A percentile compares a stretch with the other conserved stretches of the same genome.
These are phyloP conservation scores for Dryas drummondii DNA, from an alignment of 306 rosid genomes.

Conservation along the genomic window DNA sequence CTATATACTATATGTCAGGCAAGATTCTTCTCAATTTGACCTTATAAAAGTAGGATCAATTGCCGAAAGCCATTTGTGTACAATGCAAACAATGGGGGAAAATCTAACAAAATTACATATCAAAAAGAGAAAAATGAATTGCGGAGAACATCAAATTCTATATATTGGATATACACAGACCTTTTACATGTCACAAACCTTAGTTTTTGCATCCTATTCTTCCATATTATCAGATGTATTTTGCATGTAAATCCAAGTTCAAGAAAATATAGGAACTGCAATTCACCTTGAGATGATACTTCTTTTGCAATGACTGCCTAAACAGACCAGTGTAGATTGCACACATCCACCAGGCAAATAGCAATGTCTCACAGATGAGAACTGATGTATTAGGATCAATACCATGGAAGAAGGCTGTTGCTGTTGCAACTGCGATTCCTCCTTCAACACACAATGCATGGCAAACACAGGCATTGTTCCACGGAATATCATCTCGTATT, in stretches of 20 bases:
- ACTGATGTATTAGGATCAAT: conserved; percentile 61
- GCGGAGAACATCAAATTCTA: not conserved
- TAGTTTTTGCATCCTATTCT: not conserved
- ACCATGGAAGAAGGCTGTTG: conserved; percentile 50
- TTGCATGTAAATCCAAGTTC: not conserved
- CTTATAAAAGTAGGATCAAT: not conserved
- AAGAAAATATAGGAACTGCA: not conserved
- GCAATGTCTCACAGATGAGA: conserved; percentile 58
- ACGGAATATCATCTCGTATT: conserved; percentile 53
- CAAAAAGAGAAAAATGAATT: not conserved
- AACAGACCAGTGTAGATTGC: conserved; percentile 72
- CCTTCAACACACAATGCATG: conserved; percentile 73
- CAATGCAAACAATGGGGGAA: not conserved
- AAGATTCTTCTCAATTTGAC: not conserved
- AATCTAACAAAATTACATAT: not conserved
- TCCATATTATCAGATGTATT: not conserved
- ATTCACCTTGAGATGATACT: conserved; percentile 62
- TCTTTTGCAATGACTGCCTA: conserved; percentile 65
- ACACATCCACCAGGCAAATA: conserved; percentile 85
- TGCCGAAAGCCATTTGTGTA: not conserved
- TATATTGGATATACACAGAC: not conserved
- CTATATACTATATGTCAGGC: not conserved
- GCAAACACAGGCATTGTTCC: conserved; percentile 62
- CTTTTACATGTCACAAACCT: not conserved
- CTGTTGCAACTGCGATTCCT: conserved; percentile 56